These are phyloP conservation scores for Aethionema arabicum DNA, from an alignment of 345 rosid genomes.

Conservation along the genomic window DNA sequence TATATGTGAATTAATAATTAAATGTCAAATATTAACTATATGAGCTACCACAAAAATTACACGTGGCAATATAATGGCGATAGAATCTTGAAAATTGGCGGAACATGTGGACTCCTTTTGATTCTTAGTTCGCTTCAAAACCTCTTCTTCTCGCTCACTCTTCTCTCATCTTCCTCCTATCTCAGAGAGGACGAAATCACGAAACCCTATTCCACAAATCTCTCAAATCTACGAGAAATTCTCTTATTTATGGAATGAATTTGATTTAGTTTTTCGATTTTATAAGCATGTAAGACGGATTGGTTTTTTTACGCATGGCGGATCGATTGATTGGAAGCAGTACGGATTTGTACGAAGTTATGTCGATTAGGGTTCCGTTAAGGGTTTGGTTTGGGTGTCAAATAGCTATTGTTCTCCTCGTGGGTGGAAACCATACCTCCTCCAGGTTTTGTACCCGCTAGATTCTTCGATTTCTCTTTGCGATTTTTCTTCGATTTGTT, in stretches of 20 bases:
- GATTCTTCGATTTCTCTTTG: not conserved
- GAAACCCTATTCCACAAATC: not conserved
- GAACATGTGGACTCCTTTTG: not conserved
- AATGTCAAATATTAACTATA: not conserved
- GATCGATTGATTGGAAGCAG: conserved; percentile 48
- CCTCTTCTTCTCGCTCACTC: conserved; percentile 10
- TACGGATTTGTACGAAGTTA: conserved; percentile 43
- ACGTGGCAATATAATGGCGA: conserved; percentile 23
- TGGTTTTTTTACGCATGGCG: conserved; percentile 36
- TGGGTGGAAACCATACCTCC: conserved; percentile 96
- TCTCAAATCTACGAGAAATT: not conserved
- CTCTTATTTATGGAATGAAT: conserved; percentile 39
- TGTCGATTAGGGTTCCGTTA: conserved; percentile 28
- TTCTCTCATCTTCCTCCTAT: conserved; percentile 14
- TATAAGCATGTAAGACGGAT: conserved; percentile 19
- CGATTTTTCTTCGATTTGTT: conserved; percentile 20
- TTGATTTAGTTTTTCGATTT: conserved; percentile 27
- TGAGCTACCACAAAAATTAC: not conserved
- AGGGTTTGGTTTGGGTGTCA: conserved; percentile 38
- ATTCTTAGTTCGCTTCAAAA: not conserved
- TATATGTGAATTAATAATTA: not conserved
- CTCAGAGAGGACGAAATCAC: conserved; percentile 8
- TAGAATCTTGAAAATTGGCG: not conserved
- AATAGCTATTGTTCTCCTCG: conserved; percentile 70
- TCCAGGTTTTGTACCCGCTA: conserved; percentile 91